Evolutionary conservation across 116 monocot genomes (phyloP), one percentile per base, ranked within the genome.

Genomic region (Dioscorea cayenensis): DNA sequence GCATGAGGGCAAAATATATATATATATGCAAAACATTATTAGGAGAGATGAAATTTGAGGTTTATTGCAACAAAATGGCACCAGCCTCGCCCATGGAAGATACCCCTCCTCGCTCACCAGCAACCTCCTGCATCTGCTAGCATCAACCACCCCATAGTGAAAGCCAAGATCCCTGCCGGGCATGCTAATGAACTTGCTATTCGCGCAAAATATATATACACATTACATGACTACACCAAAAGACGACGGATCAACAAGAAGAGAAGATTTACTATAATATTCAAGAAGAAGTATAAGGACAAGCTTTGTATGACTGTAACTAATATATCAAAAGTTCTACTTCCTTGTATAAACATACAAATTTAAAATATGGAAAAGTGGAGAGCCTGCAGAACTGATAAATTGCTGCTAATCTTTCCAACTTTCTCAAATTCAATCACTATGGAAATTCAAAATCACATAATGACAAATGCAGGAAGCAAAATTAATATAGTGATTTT

Each of bases 81-180:
- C 97, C 97, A n/a, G 72, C 97, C 97, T 79, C 97, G 84, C 25
- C 97, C 97, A 73, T 97, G 97, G n/a, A 74, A 97, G 97, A 60
- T 97, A 97, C 10, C 97, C 97, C n/a, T 66, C 93, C 97, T 60
- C 93, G 88, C 80, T 97, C 97, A 76, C 97, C 97, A 60, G 97
- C 88, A 90, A 93, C 97, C 79, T 97, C 97, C 83, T 97, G 97
- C 97, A 97, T 97, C 97, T 97, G 88, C 72, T 74, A 64, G 68
- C 80, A 88, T 90, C 75, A 83, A 84, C 63, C 67, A 64, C 93
- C 93, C 82, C 64, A 58, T 61, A 52, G 78, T 65, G 77, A 78
- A 84, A 71, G 88, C 96, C 93, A 93, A 70, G 67, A 90, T 93
- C 97, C 93, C 93, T 97, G 93, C 82, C 87, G 68, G 97, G 97